These are phyloP conservation scores for Geranium brycei DNA, from an alignment of 345 rosid species.

Conservation along the genomic window DNA sequence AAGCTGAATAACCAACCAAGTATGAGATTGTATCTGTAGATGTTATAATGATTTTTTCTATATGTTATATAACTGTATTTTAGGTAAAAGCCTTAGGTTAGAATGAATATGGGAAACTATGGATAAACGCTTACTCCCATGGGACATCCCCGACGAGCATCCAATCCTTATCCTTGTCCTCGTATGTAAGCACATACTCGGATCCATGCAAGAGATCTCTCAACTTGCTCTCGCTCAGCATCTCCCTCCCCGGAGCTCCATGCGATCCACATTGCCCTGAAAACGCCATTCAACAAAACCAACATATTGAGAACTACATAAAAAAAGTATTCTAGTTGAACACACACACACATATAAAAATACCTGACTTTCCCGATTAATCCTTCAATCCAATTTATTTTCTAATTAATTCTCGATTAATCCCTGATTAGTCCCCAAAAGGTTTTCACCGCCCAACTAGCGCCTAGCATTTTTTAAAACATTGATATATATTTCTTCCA, in stretches of 20 bases:
- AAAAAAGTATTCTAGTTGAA: not conserved
- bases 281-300: slow-evolving; percentile 10
- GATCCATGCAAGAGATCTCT: slow-evolving; percentile 82
- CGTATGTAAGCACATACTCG: slow-evolving; percentile 73
- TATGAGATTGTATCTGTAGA: not conserved
- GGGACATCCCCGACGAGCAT: slow-evolving; percentile 99
- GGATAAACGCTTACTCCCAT: slow-evolving; percentile 60
- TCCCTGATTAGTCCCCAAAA: no score
- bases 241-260: slow-evolving; percentile 49
- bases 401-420: no score
- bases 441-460: no score
- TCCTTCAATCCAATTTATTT: not conserved
- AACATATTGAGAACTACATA: no score
- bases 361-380: not conserved
- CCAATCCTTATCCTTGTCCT: slow-evolving; percentile 91
- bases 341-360: not conserved
- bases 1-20: not conserved
- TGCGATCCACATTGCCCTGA: slow-evolving; percentile 67
- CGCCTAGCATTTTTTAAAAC: no score
- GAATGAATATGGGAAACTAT: not conserved
- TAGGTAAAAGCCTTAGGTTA: not conserved
- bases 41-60: not conserved
- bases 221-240: slow-evolving; percentile 53
- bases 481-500: slow-evolving; percentile 5
- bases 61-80: not conserved